phyloP scores from a whole-genome alignment of 2,329 filamentous ascomycete genomes.

The Ophiostoma angusticollis region DNA sequence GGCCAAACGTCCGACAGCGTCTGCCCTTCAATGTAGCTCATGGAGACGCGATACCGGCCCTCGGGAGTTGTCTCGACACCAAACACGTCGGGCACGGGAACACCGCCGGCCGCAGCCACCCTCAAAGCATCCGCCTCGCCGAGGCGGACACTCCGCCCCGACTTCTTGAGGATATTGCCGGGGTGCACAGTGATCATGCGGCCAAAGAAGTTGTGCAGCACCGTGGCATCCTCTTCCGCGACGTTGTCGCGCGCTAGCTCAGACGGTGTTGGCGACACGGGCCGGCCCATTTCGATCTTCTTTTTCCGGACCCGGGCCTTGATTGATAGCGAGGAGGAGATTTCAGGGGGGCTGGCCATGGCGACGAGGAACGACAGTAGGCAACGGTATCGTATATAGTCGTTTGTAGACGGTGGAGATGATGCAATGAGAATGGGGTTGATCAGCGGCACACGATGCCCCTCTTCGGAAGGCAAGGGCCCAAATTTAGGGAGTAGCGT shows the following conservation, averaged over 20 bases:
- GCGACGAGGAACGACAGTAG: no score
- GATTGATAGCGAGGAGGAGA: no score
- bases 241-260: not conserved
- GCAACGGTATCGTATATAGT: no score
- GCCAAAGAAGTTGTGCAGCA: slow-evolving; percentile 15
- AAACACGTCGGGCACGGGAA: slow-evolving; percentile 17
- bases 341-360: no score
- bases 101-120: slow-evolving; percentile 11
- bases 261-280: not conserved
- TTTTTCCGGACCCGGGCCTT: no score
- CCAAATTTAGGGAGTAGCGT: no score
- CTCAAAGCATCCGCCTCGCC: slow-evolving; percentile 18
- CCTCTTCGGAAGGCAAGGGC: no score
- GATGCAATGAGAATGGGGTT: no score
- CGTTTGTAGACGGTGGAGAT: no score
- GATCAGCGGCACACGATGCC: no score
- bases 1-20: slow-evolving; percentile 18
- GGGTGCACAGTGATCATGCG: slow-evolving; percentile 16
- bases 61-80: slow-evolving; percentile 11
- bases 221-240: not conserved
- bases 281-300: not conserved
- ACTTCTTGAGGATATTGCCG: slow-evolving; percentile 18
- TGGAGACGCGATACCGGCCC: slow-evolving; percentile 14
- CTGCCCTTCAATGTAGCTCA: slow-evolving; percentile 18
- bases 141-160: slow-evolving; percentile 15